Conservation (phyloP, 768 basidiomycete genomes). For the Termitomyces sp. region DNA sequence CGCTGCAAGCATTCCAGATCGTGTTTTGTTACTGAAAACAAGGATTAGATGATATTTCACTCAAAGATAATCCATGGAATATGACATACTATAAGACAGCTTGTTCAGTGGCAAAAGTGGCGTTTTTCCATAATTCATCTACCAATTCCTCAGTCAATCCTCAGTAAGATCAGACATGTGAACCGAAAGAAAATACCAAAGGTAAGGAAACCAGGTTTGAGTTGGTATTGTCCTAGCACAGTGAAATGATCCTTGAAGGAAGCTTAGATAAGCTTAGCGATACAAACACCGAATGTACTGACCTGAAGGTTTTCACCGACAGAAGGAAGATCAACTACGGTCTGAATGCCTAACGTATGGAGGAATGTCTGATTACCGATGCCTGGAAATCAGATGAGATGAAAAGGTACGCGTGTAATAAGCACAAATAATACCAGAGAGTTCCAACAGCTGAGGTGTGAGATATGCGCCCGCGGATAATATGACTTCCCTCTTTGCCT, state of each 20-base stretch:
- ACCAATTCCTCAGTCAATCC: too few relatives aligned
- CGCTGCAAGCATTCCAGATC: not conserved
- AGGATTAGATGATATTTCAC: not conserved
- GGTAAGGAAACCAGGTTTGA: not conserved
- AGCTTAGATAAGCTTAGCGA: not conserved
- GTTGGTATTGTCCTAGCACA: not conserved
- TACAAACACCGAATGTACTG: not conserved
- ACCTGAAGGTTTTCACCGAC: constrained; percentile 1
- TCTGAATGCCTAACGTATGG: not conserved
- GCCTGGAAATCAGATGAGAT: not conserved
- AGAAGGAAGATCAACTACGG: not conserved
- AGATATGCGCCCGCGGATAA: not conserved
- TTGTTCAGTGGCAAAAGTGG: not conserved
- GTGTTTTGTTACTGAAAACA: not conserved
- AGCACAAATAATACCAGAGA: not conserved
- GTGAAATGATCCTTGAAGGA: not conserved
- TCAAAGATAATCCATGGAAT: not conserved
- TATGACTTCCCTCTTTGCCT: not conserved
- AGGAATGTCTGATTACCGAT: not conserved
- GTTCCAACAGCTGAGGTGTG: not conserved
- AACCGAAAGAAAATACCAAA: not conserved
- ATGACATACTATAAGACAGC: not conserved
- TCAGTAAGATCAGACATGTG: not conserved
- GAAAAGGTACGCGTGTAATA: not conserved
- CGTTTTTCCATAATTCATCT: not conserved